These are phyloP conservation scores for Halophytophthora batemanensis DNA, from an alignment of 352 stramenopile species.

Conservation along the genomic window DNA sequence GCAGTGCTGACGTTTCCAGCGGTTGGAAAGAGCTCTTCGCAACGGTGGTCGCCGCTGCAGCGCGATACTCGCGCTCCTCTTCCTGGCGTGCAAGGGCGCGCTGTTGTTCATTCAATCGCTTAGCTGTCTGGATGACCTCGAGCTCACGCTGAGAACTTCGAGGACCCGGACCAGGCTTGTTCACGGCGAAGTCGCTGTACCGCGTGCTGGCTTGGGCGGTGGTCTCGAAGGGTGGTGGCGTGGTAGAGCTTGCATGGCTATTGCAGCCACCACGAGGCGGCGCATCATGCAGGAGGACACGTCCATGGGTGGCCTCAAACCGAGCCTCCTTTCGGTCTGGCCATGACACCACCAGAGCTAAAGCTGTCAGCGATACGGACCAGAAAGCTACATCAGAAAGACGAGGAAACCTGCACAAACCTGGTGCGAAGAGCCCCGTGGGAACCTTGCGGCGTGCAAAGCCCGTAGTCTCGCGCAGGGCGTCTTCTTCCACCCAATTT, in stretches of 20 bases:
- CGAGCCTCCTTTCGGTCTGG: constrained; percentile 42
- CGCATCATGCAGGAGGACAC: constrained; percentile 43
- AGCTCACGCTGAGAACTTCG: constrained; percentile 43
- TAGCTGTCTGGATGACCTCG: constrained; percentile 39
- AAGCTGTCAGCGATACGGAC: neutral
- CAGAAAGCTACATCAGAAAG: neutral
- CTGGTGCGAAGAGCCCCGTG: constrained; percentile 24
- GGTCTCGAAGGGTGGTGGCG: constrained; percentile 42
- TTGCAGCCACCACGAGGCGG: constrained; percentile 22
- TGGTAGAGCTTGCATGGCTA: constrained; percentile 24
- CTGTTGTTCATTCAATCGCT: constrained; percentile 33
- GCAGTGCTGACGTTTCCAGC: constrained; percentile 29
- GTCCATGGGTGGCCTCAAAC: constrained; percentile 43
- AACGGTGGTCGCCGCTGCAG: constrained; percentile 19
- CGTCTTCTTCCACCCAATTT: constrained; percentile 86
- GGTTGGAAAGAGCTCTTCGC: constrained; percentile 39
- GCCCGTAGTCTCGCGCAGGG: constrained; percentile 54
- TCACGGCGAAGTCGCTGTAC: constrained; percentile 41
- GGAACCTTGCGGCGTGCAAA: constrained; percentile 60
- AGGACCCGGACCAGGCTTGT: constrained; percentile 24
- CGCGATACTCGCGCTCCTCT: constrained; percentile 20
- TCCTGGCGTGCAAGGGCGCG: constrained; percentile 23
- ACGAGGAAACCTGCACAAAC: constrained; percentile 4
- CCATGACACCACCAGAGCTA: too few species aligned
- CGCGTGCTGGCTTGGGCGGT: constrained; percentile 50